Evolutionary conservation across 1,284 basidiomycete species (phyloP).

Genomic region (Sparassis latifolia): DNA sequence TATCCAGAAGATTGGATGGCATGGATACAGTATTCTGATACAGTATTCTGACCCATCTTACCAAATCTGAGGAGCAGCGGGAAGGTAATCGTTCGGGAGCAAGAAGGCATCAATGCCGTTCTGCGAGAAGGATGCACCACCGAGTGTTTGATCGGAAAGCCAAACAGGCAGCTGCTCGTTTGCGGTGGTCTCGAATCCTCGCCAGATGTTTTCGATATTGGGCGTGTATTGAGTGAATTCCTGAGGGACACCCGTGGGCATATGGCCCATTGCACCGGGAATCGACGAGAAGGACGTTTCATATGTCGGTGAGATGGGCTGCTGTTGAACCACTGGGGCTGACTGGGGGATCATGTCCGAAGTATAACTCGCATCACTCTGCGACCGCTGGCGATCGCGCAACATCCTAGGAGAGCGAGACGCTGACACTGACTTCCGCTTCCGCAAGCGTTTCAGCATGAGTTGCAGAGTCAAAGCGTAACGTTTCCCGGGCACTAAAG

Average conservation of each 20-base stretch:
- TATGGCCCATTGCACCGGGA: conserved; percentile 17
- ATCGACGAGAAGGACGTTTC: conserved; percentile 22
- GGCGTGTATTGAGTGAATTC: conserved; percentile 30
- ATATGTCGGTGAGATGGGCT: conserved; percentile 26
- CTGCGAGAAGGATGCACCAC: conserved; percentile 67
- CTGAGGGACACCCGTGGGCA: conserved; percentile 21
- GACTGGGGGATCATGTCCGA: conserved; percentile 17
- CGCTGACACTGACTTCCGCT: conserved; percentile 48
- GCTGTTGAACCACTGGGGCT: conserved; percentile 12
- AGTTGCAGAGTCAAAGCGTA: conserved; percentile 84
- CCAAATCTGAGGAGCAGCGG: conserved; percentile 68
- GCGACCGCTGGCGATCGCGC: conserved; percentile 33
- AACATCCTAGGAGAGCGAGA: conserved; percentile 54
- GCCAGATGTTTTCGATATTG: conserved; percentile 70
- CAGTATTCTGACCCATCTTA: conserved; percentile 21
- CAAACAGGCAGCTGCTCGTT: conserved; percentile 74
- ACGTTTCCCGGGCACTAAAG: conserved; percentile 77
- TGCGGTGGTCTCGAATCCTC: conserved; percentile 61
- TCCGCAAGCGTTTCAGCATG: conserved; percentile 78
- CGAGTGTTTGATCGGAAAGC: conserved; percentile 75
- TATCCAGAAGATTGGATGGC: too few relatives aligned
- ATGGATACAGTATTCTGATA: neutral
- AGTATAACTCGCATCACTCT: conserved; percentile 20
- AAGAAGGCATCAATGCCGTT: conserved; percentile 80
- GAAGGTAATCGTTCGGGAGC: conserved; percentile 66